Evolutionary conservation across 371 early-diverging fungal genomes (phyloP).

Genomic region (Circinella umbellata): DNA sequence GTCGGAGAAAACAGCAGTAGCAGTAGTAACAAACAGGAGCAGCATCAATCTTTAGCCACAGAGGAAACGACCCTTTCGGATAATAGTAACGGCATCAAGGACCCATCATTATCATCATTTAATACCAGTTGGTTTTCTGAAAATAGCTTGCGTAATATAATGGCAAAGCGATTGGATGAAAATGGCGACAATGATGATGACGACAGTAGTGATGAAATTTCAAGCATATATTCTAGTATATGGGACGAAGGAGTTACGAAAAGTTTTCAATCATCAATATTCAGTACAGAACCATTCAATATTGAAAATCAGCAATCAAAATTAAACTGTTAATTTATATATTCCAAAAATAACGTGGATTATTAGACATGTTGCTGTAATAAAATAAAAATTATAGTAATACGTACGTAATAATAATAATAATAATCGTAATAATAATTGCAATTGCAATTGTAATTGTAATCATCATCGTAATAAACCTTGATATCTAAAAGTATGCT

Average conservation of each 20-base stretch:
- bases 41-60: background rate
- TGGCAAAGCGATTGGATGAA: background rate
- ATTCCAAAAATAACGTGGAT: too few relatives aligned
- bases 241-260: background rate
- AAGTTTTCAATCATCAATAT: conserved; percentile 1
- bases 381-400: too few relatives aligned
- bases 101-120: background rate
- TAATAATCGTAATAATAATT: too few relatives aligned
- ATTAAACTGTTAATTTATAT: background rate
- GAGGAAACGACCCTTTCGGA: background rate
- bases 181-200: background rate
- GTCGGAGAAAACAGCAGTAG: background rate
- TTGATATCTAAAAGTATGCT: too few relatives aligned
- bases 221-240: background rate
- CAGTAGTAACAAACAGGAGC: background rate
- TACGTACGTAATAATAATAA: too few relatives aligned
- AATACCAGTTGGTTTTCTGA: background rate
- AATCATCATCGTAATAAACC: too few relatives aligned
- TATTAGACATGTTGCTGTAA: too few relatives aligned
- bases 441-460: too few relatives aligned
- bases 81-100: background rate
- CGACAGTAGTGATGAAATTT: background rate
- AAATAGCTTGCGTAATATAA: background rate
- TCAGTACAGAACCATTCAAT: conserved; percentile 1
- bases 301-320: background rate